Conservation (phyloP, 1,284 basidiomycete species). For the Thecaphora frezii region DNA sequence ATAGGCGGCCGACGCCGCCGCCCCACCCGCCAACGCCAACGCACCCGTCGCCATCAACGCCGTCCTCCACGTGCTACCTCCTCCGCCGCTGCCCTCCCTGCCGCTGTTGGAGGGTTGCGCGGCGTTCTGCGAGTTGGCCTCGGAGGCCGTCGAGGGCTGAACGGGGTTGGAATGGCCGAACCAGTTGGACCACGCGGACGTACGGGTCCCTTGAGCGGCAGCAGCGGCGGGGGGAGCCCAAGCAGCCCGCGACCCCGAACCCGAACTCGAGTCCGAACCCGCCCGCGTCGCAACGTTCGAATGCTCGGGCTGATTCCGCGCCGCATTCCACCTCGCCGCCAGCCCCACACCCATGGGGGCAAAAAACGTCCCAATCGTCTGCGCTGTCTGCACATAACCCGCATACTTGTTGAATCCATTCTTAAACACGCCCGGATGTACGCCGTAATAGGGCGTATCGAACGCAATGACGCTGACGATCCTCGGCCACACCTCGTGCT, state of each 20-base stretch:
- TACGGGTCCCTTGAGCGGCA: no score
- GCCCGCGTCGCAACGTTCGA: no score
- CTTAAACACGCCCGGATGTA: conserved; percentile 85
- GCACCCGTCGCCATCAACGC: conserved; percentile 62
- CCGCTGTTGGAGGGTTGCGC: no score
- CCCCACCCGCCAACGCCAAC: conserved; percentile 73
- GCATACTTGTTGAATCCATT: conserved; percentile 76
- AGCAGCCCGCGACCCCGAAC: no score
- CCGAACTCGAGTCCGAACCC: no score
- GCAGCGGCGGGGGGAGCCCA: no score
- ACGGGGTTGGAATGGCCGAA: neutral
- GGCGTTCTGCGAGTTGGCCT: conserved; percentile 28
- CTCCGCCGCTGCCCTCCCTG: conserved; percentile 8
- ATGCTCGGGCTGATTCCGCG: conserved; percentile 4
- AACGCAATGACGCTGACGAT: conserved; percentile 80
- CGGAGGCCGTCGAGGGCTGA: no score
- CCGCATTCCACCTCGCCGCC: conserved; percentile 59
- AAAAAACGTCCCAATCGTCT: conserved; percentile 62
- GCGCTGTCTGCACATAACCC: conserved; percentile 72
- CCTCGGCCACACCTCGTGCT: conserved; percentile 74
- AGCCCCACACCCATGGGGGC: conserved; percentile 63
- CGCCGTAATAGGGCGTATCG: conserved; percentile 69
- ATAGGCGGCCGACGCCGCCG: conserved; percentile 70
- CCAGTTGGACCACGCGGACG: no score
- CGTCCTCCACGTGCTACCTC: conserved; percentile 18